phyloP scores from a whole-genome alignment of 371 early-diverging fungal species.

The Basidiobolus meristosporus region DNA sequence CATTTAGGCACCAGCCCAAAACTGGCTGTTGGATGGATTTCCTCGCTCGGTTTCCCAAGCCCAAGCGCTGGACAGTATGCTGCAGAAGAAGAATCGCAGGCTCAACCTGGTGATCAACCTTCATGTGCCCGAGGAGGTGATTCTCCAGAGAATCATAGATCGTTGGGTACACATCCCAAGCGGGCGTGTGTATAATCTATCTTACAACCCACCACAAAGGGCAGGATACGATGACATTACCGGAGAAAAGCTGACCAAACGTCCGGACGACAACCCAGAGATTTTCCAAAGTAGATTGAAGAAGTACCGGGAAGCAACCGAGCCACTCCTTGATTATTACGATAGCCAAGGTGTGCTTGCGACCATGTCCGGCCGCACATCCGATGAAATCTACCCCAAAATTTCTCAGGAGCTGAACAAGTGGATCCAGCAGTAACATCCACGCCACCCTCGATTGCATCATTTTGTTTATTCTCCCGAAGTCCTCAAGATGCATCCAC shows the following conservation, averaged over 20 bases:
- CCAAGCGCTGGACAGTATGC: constrained; percentile 39
- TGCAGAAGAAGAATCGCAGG: constrained; percentile 27
- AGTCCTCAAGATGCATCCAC: too few relatives aligned
- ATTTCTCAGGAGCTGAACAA: too few relatives aligned
- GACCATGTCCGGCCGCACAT: constrained; percentile 51
- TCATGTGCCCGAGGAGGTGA: constrained; percentile 80
- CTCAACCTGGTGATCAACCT: constrained; percentile 76
- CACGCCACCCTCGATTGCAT: too few relatives aligned
- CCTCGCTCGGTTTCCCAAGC: constrained; percentile 88
- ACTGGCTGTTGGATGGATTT: constrained; percentile 92
- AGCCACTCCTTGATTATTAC: constrained; percentile 71
- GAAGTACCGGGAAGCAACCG: constrained; percentile 48
- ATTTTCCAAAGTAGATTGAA: constrained; percentile 60
- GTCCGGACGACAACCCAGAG: constrained; percentile 87
- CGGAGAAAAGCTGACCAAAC: constrained; percentile 68
- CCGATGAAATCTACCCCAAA: constrained; percentile 80
- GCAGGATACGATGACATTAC: constrained; percentile 84
- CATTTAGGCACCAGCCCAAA: constrained; percentile 10
- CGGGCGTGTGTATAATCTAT: constrained; percentile 82
- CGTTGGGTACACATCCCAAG: constrained; percentile 87
- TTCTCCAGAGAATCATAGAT: constrained; percentile 74
- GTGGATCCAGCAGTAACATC: too few relatives aligned
- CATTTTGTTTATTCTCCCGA: too few relatives aligned
- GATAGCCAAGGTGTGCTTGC: constrained; percentile 28
- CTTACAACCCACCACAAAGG: constrained; percentile 80